Evolutionary conservation across 2,329 filamentous ascomycete genomes (phyloP).

Genomic region (Fusarium floridanum): DNA sequence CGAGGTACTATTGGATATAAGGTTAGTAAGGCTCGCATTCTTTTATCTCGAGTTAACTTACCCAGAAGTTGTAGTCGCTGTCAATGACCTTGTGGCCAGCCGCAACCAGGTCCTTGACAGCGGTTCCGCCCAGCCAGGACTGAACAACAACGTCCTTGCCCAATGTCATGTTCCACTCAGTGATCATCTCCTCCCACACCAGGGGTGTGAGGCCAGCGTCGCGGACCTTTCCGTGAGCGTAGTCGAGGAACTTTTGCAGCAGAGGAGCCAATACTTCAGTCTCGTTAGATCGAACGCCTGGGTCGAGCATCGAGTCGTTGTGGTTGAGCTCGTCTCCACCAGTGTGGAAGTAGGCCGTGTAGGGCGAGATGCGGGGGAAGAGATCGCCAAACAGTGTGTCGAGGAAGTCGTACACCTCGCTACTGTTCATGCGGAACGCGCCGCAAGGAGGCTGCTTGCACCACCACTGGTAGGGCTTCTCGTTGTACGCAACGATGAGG

Average conservation of each 20-base stretch:
- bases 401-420: slow-evolving; percentile 78
- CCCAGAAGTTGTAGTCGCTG: slow-evolving; percentile 84
- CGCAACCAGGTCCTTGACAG: slow-evolving; percentile 70
- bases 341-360: slow-evolving; percentile 83
- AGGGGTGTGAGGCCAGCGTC: slow-evolving; percentile 76
- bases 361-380: slow-evolving; percentile 77
- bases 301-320: slow-evolving; percentile 75
- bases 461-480: slow-evolving; percentile 68
- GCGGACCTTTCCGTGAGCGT: slow-evolving; percentile 75
- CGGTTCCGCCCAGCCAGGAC: slow-evolving; percentile 77
- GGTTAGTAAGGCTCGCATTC: slow-evolving; percentile 32
- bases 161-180: slow-evolving; percentile 82
- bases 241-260: slow-evolving; percentile 81
- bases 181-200: slow-evolving; percentile 90
- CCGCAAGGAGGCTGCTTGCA: slow-evolving; percentile 75
- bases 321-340: slow-evolving; percentile 90
- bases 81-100: slow-evolving; percentile 79
- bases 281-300: slow-evolving; percentile 76
- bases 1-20: slow-evolving; percentile 72
- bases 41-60: slow-evolving; percentile 54
- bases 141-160: slow-evolving; percentile 81
- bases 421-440: slow-evolving; percentile 81
- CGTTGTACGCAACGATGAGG: slow-evolving; percentile 67
- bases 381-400: slow-evolving; percentile 81
- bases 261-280: slow-evolving; percentile 76